Base-by-base conservation (phyloP, 495 filamentous ascomycete species). In the Penicillium canescens region DNA sequence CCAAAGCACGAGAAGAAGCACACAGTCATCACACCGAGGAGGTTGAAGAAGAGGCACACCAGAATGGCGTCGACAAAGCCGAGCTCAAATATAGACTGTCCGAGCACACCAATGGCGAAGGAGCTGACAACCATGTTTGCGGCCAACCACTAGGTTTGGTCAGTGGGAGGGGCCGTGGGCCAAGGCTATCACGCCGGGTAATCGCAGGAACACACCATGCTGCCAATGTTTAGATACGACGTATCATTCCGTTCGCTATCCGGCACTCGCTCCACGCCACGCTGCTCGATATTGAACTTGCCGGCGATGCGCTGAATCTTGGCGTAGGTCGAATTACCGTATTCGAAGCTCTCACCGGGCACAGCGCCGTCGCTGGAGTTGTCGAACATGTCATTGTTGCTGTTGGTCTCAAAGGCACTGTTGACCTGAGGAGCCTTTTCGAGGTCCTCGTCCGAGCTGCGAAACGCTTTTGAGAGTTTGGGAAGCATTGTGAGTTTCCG, bases 111-210 rank as follows among this genome's bases (percentile, higher is more conserved):
- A 54, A 95, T 85, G 31, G 89, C 89, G 60, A 95, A 93, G 12
- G 88, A 86, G 35, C 85, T 86, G 42, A 92, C 85, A 46, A 90
- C 87, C 86, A 93, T 88, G 70, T 93, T 93, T 54, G 87, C 86
- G 1, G 89, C 86, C 45, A 91, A 68, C 90, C 90, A 93, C 90
- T 92, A 63, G 59, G 46, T 46, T 46, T 55, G 57, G 67, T 70
- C 59, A 70, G 65, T 63, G 46, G 42, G 48, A 55, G 44, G 37
- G 45, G 44, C 52, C 57, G 5, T 24, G 28, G 38, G 39, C 41
- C 12, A 42, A 35, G 50, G 44, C 43, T 44, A 56, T 40, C 51
- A 44, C 43, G 43, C 53, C 47, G 21, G 42, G 49, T 42, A 56
- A 56, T 54, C 35, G 59, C 34, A 46, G 35, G 37, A 59, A 69